Percentiles rank a stretch among this genome's conserved stretches.
These are phyloP conservation scores for thale cress (Arabidopsis thaliana) DNA, from an alignment of 345 rosid species.

Conservation along the genomic window DNA sequence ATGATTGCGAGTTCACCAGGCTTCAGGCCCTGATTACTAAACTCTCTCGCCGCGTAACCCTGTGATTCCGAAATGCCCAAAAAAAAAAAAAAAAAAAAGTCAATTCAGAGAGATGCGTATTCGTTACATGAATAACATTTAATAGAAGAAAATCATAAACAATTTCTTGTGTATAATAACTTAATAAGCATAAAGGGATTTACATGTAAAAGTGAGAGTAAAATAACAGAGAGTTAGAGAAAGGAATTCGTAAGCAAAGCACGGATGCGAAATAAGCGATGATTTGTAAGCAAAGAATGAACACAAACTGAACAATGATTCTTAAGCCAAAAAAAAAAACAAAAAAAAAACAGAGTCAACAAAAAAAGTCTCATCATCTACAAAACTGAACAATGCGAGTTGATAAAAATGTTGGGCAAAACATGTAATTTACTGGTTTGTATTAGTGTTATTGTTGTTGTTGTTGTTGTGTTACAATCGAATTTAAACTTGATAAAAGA, in stretches of 20 bases:
- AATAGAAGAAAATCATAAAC: neutral
- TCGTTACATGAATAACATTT: no score
- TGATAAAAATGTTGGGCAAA: neutral
- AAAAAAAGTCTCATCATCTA: neutral
- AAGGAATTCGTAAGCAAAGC: neutral
- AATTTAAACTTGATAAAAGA: neutral
- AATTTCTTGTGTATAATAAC: no score
- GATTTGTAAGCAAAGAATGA: no score
- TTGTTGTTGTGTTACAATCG: neutral
- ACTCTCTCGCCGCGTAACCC: neutral
- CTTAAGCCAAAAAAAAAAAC: no score
- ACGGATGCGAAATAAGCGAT: neutral
- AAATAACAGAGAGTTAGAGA: neutral
- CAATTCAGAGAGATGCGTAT: no score
- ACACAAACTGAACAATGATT: no score
- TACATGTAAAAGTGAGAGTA: neutral
- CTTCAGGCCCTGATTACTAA: neutral
- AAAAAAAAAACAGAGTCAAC: no score
- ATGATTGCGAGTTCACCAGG: conserved; percentile 6
- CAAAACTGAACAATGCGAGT: neutral
- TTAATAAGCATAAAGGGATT: neutral
- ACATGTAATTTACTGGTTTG: no score
- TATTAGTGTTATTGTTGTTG: neutral
- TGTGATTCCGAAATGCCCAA: neutral
- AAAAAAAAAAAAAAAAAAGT: neutral